Evolutionary conservation across 179 eudicot species (phyloP), one percentile per base, ranked within the genome.

Genomic region (Gypsophila paniculata): DNA sequence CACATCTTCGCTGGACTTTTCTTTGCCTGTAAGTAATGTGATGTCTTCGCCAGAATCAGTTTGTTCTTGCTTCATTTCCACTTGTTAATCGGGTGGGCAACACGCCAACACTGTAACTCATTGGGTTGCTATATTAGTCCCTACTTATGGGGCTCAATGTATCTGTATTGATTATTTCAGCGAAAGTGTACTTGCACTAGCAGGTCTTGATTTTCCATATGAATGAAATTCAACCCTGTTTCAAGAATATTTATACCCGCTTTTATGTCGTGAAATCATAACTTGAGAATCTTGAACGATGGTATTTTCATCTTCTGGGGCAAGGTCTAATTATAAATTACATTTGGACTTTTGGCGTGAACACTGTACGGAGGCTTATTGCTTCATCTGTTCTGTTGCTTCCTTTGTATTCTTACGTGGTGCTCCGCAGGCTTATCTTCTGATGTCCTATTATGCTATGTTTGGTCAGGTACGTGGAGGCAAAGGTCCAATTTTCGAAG

Each of bases 401-500:
- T 42, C 46, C 11, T 6, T 42, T 0, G 46, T 29, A 42, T 42
- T 3, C 46, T 25, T 19, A 39, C 64, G 15, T 36, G 18, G 25
- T 68, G 34, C 61, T 65, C n/a, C 18, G 13, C 14, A 60, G 58
- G 23, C 26, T 74, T 54, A 63, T 19, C 57, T 25, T 49, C 65
- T 57, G 64, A 71, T 52, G 69, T 68, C 19, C 29, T 53, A 44
- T 11, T 72, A 49, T 74, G 26, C 26, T 71, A 19, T 71, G 14
- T 53, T 42, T 51, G 53, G 80, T 14, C 57, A 92, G 98, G 85
- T 73, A 4, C 82, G 79, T 42, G 88, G 89, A 71, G 81, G 77
- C 59, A 90, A 90, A 81, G 98, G 98, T 75, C 98, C 98, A 61
- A 92, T 92, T 75, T 92, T 92, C 72, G 96, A 92, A 86, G 98